Conservation (phyloP, 2,329 filamentous ascomycete species). For the Colletotrichum horii region DNA sequence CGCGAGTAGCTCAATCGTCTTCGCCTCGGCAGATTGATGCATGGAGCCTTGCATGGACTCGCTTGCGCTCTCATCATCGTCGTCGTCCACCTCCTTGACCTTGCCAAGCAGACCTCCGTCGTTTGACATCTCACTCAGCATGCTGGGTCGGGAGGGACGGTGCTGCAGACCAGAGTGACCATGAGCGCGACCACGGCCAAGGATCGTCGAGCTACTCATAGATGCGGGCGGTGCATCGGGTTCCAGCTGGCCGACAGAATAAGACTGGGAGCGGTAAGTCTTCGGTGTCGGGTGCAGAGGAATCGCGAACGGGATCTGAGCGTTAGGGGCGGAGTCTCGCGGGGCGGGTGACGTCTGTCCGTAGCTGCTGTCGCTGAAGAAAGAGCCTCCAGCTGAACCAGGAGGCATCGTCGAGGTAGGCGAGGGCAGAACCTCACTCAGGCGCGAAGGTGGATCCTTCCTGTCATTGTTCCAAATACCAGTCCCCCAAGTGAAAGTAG, state of each 20-base stretch:
- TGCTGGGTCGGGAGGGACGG: constrained; percentile 78
- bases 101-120: constrained; percentile 68
- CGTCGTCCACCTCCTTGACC: constrained; percentile 73
- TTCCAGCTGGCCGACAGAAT: constrained; percentile 91
- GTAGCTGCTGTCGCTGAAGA: constrained; percentile 52
- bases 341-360: constrained; percentile 56
- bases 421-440: constrained; percentile 77
- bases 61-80: constrained; percentile 64
- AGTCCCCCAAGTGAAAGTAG: constrained; percentile 73
- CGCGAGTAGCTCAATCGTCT: constrained; percentile 67
- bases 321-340: constrained; percentile 58
- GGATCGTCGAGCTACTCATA: constrained; percentile 51
- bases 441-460: constrained; percentile 76
- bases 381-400: constrained; percentile 46
- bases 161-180: constrained; percentile 76
- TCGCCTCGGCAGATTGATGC: constrained; percentile 61
- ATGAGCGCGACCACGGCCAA: constrained; percentile 54
- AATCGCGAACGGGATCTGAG: constrained; percentile 84
- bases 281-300: constrained; percentile 90
- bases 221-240: constrained; percentile 58
- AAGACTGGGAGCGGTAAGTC: constrained; percentile 93
- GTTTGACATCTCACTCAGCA: constrained; percentile 75
- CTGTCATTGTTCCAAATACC: constrained; percentile 84
- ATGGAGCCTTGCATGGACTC: constrained; percentile 59
- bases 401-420: constrained; percentile 68